Base-by-base conservation (phyloP, 805 yeast genomes). In the Metschnikowia orientalis region DNA sequence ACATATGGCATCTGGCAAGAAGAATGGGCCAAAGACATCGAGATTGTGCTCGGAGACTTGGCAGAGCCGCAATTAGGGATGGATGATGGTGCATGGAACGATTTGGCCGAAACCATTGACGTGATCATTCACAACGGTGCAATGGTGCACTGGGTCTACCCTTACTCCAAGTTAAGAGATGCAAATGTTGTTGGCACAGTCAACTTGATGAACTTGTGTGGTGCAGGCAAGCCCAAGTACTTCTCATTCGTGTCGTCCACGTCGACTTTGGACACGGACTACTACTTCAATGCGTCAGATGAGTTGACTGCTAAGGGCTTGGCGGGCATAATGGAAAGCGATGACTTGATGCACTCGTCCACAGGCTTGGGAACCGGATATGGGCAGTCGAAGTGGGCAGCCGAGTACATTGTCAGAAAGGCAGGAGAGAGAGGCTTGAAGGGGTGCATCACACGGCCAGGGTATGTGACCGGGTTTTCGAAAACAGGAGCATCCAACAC, bases 381-480 rank as follows among this genome's bases (percentile, higher is more conserved):
- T 54, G 99, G 99, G 28, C 99, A 94, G 65, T 76, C 92, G 46
- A 92, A 92, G 59, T 92, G 99, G 99, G 87, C 88, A 22, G 94
- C 96, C 17, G 99, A 92, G 63, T 77, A 84, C 48, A 69, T 92
- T 28, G 78, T 87, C 40, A 77, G 97, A 55, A 70, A 71, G 35
- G 98, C 98, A 5, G 97, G 97, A 26, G 73, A 73, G 35, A 66
- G 80, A 34, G 98, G 99, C 6, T 71, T 94, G 44, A 70, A 79
- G 42, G 99, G 97, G 22, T 75, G 89, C 34, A 80, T 92, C 48
- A 77, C 90, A 23, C 78, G 99, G 60, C 97, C 99, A 2, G 98
- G 99, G 27, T 92, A 92, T 52, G 88, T 92, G 30, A 81, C 94
- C 41, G 98, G 98, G 36, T 84, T 77, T 46, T 73, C 89, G 24